Base-by-base conservation (phyloP, 179 eudicot species). In the Corrigiola litoralis region DNA sequence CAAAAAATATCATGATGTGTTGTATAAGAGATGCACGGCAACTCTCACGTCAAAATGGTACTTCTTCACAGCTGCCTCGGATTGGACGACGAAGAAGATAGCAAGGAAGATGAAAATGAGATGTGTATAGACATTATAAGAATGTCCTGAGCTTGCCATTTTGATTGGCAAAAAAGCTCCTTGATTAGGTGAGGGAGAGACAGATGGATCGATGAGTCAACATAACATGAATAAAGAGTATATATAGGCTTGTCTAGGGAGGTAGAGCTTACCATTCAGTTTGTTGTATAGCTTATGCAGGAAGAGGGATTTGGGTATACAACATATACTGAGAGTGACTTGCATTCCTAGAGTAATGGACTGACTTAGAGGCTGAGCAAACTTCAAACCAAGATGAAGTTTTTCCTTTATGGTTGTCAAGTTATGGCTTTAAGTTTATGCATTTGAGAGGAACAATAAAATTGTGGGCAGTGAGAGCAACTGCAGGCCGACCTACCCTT, bases 31-130 rank as follows among this genome's bases (percentile, higher is more conserved):
- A n/a, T n/a, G n/a, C n/a, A n/a, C 1, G 6, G n/a, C 27, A 2
- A 23, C 9, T 76, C 84, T 60, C 57, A 84, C 89, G 62, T 79
- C 75, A 45, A 84, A 84, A 50, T 81, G 79, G 24, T 81, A 84
- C 29, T 67, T 79, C 84, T 79, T 81, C 18, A 75, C 24, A 13
- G 79, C 82, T 23, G 85, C 88, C 1, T 79, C 74, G 17, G 70
- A 61, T 27, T 57, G 52, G 51, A 37, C 31, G 51, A 37, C 31
- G n/a, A 67, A 32, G 17, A 70, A 41, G 9, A 51, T 50, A 53
- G 68, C 41, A 33, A 67, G 1, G 7, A 67, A 37, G 49, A 51
- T 18, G 17, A 49, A 18, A 17, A 55, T 10, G 37, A 72, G 61
- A 31, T 51, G 41, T 31, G 37, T 24, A 7, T 58, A 44, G 47